phyloP scores from a whole-genome alignment of 2,329 filamentous ascomycete genomes.

The Penicillium aurantiogriseum region DNA sequence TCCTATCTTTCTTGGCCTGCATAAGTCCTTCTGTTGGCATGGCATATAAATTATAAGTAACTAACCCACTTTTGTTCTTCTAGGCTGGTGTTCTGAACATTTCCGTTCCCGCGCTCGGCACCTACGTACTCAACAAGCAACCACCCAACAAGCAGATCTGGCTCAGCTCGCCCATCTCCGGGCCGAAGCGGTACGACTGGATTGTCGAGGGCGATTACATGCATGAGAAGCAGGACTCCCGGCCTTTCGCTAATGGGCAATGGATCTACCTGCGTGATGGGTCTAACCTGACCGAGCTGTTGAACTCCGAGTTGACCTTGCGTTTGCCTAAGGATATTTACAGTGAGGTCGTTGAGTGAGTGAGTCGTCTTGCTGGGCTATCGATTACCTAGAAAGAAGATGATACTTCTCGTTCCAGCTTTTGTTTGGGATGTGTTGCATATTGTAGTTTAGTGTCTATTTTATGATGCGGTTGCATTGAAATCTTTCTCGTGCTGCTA shows the following conservation, averaged over 20 bases:
- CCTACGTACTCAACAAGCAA: slow-evolving; percentile 97
- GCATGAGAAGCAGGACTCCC: slow-evolving; percentile 73
- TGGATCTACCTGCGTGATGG: slow-evolving; percentile 90
- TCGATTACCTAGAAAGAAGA: slow-evolving; percentile 1
- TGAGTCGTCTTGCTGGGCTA: neutral
- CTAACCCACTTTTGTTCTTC: neutral
- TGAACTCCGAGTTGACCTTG: slow-evolving; percentile 74
- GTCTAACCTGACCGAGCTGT: slow-evolving; percentile 68
- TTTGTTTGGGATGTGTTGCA: neutral
- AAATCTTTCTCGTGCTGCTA: neutral
- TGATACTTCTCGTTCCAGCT: neutral
- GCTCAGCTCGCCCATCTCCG: slow-evolving; percentile 86
- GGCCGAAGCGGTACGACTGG: slow-evolving; percentile 93
- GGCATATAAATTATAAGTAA: neutral
- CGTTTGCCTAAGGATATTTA: slow-evolving; percentile 51
- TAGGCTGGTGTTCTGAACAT: slow-evolving; percentile 86
- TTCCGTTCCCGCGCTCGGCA: slow-evolving; percentile 66
- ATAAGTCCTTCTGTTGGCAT: neutral
- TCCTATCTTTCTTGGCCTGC: neutral
- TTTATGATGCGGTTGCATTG: slow-evolving; percentile 1
- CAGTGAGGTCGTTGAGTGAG: slow-evolving; percentile 25
- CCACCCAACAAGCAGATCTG: slow-evolving; percentile 97
- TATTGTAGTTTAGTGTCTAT: slow-evolving; percentile 6
- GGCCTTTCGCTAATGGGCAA: slow-evolving; percentile 53
- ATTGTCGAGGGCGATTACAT: slow-evolving; percentile 69